Percentiles rank a stretch among this genome's conserved stretches.
phyloP scores from a whole-genome alignment of 2,329 filamentous ascomycete genomes.

The Alternaria brassicae region DNA sequence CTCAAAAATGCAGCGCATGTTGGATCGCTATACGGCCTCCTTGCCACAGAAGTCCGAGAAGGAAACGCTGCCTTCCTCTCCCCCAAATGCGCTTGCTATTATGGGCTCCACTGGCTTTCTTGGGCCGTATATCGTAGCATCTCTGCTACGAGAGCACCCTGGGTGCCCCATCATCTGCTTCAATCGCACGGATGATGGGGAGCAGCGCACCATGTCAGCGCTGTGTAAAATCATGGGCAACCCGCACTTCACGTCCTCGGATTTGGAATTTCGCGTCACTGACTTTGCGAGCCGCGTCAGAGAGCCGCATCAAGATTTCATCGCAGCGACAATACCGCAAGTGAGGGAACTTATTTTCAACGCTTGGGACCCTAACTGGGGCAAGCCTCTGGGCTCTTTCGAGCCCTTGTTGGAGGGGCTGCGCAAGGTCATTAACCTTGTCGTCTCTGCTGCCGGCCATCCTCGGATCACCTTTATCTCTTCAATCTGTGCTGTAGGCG shows the following conservation, averaged over 20 bases:
- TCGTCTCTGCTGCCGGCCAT: not conserved
- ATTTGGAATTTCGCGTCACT: slow-evolving; percentile 9
- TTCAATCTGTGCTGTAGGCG: slow-evolving; percentile 23
- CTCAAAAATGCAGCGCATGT: not conserved
- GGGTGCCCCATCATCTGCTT: slow-evolving; percentile 22
- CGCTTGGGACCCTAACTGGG: slow-evolving; percentile 64
- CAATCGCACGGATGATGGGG: slow-evolving; percentile 17
- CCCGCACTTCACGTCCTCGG: not conserved
- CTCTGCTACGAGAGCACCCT: slow-evolving; percentile 8
- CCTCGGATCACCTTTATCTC: slow-evolving; percentile 22
- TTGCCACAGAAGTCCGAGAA: not conserved
- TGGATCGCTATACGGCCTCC: not conserved
- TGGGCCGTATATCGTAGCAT: slow-evolving; percentile 17
- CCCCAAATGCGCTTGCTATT: slow-evolving; percentile 7
- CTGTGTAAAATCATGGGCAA: not conserved
- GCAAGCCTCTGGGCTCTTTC: slow-evolving; percentile 19
- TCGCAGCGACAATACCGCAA: not conserved
- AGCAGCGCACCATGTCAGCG: slow-evolving; percentile 8
- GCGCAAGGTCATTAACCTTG: slow-evolving; percentile 11
- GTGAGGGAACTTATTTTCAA: slow-evolving; percentile 58
- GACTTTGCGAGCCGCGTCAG: slow-evolving; percentile 41
- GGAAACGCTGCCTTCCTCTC: not conserved
- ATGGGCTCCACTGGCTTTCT: slow-evolving; percentile 26
- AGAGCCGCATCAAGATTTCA: slow-evolving; percentile 14
- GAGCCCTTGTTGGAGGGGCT: slow-evolving; percentile 33